phyloP scores from a whole-genome alignment of 2,329 filamentous ascomycete species.

The Rhynchosporium graminicola region DNA sequence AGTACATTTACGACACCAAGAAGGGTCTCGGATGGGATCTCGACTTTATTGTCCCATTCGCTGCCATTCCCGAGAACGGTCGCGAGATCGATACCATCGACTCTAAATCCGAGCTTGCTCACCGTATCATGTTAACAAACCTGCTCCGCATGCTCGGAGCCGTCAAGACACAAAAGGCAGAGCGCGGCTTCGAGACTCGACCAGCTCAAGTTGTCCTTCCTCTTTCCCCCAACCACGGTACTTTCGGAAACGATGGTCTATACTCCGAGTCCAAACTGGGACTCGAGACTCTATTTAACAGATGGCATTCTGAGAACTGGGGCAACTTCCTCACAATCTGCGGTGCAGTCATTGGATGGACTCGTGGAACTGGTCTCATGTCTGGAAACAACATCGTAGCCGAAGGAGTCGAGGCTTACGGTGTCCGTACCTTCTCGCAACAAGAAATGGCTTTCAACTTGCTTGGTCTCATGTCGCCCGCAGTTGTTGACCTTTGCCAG shows the following conservation, averaged over 20 bases:
- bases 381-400: conserved; percentile 96
- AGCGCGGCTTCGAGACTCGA: conserved; percentile 87
- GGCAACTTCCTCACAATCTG: conserved; percentile 97
- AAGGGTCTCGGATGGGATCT: conserved; percentile 97
- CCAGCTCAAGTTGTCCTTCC: conserved; percentile 96
- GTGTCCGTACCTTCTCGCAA: conserved; percentile 97
- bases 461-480: conserved; percentile 90
- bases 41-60: conserved; percentile 93
- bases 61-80: conserved; percentile 95
- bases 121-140: conserved; percentile 99
- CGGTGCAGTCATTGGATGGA: conserved; percentile 98
- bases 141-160: conserved; percentile 85
- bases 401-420: conserved; percentile 93
- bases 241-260: conserved; percentile 94
- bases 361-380: conserved; percentile 97
- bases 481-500: conserved; percentile 94
- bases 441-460: conserved; percentile 99
- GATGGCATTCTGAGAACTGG: conserved; percentile 98
- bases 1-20: conserved; percentile 97
- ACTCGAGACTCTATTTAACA: conserved; percentile 95
- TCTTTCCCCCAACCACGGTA: conserved; percentile 96
- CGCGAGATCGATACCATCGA: conserved; percentile 97
- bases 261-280: conserved; percentile 98
- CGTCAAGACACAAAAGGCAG: conserved; percentile 88
- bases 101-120: conserved; percentile 95